phyloP scores from a whole-genome alignment of 257 asterid genomes.

The Cinchona pubescens region DNA sequence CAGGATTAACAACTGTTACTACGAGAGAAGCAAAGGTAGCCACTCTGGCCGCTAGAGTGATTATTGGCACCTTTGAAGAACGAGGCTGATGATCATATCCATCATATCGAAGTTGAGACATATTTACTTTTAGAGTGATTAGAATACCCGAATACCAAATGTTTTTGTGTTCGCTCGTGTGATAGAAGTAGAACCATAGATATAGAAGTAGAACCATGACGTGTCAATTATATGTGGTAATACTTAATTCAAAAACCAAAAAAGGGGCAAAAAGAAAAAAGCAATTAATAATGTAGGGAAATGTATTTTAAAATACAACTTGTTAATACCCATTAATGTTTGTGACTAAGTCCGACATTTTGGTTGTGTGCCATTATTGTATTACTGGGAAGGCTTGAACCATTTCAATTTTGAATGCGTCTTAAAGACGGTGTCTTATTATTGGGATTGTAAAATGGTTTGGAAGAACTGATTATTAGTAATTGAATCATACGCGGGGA shows the following conservation, averaged over 20 bases:
- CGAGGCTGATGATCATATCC: background rate
- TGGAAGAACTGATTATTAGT: too few relatives aligned
- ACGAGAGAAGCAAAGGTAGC: slow-evolving; percentile 5
- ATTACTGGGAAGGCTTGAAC: too few relatives aligned
- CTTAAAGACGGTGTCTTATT: background rate
- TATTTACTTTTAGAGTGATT: background rate
- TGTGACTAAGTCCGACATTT: background rate
- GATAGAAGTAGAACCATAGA: too few relatives aligned
- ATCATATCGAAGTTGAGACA: background rate
- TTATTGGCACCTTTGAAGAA: background rate
- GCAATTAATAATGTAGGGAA: too few relatives aligned
- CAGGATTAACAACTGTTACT: background rate
- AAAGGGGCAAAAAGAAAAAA: background rate
- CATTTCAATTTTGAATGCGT: background rate
- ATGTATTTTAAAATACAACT: too few relatives aligned
- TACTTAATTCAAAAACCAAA: background rate
- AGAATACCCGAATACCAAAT: too few relatives aligned
- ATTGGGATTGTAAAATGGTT: background rate
- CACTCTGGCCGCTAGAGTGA: background rate
- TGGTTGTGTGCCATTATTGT: too few relatives aligned
- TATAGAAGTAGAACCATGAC: background rate
- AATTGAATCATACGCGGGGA: too few relatives aligned
- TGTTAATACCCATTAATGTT: background rate
- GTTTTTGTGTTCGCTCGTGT: background rate
- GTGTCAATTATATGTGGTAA: background rate